phyloP scores from a whole-genome alignment of 83 land plant species.

The Picea abies region DNA sequence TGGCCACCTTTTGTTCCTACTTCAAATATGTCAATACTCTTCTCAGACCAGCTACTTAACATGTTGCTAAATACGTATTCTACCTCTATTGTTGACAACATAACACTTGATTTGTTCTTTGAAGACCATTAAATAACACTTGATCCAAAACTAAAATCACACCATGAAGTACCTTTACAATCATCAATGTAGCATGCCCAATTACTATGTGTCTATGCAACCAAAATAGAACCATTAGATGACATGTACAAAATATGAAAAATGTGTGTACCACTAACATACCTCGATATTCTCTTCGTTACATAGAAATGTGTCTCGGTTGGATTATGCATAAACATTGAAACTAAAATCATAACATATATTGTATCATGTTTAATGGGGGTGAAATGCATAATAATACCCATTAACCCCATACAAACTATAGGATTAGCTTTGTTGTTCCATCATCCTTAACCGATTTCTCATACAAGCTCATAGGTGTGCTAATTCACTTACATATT shows the following conservation, averaged over 20 bases:
- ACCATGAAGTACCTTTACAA: not conserved
- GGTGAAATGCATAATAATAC: not conserved
- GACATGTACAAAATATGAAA: no score
- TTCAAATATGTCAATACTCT: no score
- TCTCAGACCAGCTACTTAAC: no score
- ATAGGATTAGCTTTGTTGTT: not conserved
- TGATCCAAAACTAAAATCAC: not conserved
- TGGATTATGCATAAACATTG: not conserved
- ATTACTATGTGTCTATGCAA: not conserved
- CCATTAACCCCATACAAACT: not conserved
- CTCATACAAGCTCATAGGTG: not conserved
- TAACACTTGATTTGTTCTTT: not conserved
- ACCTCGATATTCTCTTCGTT: not conserved
- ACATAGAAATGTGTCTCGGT: not conserved
- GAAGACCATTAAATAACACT: not conserved
- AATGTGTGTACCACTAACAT: not conserved
- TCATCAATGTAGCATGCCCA: not conserved
- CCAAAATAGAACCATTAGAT: not conserved
- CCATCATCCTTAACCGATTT: not conserved
- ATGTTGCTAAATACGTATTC: no score
- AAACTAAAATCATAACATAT: not conserved
- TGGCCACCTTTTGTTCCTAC: no score
- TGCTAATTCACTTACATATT: not conserved
- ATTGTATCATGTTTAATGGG: not conserved
- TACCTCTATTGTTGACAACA: not conserved